Evolutionary conservation across 208 protist genomes (phyloP).

Genomic region (Wallacemonas sp.): DNA sequence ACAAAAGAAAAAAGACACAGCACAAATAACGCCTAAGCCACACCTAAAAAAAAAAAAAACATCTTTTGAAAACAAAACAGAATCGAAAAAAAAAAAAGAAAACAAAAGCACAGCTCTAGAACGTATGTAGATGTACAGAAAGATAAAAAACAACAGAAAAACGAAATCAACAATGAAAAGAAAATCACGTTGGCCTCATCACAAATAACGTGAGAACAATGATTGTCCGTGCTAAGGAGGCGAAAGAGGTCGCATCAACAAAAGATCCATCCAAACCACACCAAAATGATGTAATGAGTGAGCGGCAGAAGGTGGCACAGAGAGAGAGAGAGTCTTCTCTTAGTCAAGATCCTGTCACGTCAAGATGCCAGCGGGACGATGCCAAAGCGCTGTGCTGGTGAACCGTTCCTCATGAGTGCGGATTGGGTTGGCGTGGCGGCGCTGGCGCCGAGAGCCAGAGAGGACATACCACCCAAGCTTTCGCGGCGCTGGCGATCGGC

Average conservation of each 20-base stretch:
- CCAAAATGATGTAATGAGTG: background rate
- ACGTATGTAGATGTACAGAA: constrained; percentile 7
- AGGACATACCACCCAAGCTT: background rate
- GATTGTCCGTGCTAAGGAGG: no score
- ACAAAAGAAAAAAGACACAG: constrained; percentile 18
- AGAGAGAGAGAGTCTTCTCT: background rate
- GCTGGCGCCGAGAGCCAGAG: background rate
- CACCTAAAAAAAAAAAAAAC: constrained; percentile 20
- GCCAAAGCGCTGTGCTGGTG: constrained; percentile 32
- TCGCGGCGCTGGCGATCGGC: background rate
- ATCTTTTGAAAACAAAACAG: background rate
- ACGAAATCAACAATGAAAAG: background rate
- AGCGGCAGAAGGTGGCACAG: background rate
- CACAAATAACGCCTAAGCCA: no score
- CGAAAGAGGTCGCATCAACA: no score
- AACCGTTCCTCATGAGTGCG: background rate
- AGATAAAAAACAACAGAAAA: constrained; percentile 5
- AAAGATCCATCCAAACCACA: no score
- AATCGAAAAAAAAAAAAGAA: constrained; percentile 6
- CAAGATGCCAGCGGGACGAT: constrained; percentile 26
- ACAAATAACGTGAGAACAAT: no score
- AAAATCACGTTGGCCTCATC: no score
- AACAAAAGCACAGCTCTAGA: constrained; percentile 5
- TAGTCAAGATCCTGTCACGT: background rate
- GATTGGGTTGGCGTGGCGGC: background rate